Percentiles rank a stretch among this genome's conserved stretches.
phyloP scores from a whole-genome alignment of 768 basidiomycete species.

The Russula abietina region DNA sequence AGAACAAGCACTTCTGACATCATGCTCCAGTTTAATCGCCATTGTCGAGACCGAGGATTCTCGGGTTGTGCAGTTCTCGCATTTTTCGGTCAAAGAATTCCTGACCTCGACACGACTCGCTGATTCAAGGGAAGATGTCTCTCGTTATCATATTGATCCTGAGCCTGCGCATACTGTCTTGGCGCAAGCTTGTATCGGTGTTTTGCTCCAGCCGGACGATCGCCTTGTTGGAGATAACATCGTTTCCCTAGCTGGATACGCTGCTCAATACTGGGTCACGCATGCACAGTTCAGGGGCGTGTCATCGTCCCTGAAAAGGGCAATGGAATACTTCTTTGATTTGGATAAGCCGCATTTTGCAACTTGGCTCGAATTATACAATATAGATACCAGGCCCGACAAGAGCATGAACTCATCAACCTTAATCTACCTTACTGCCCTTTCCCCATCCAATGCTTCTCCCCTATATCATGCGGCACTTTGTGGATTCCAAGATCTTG shows the following conservation, averaged over 20 bases:
- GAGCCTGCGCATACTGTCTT: no score
- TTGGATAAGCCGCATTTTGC: neutral
- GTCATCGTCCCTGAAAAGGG: neutral
- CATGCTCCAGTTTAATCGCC: no score
- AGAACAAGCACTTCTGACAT: no score
- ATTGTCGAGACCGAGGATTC: no score
- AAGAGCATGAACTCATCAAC: no score
- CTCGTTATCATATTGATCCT: no score
- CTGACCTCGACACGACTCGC: no score
- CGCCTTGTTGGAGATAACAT: no score
- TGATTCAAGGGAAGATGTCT: no score
- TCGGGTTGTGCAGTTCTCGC: no score
- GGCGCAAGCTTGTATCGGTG: no score
- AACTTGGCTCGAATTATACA: neutral
- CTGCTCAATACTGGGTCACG: constrained; percentile 1
- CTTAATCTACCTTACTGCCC: neutral
- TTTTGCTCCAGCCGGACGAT: neutral
- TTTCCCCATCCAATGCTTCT: neutral
- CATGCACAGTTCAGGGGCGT: neutral
- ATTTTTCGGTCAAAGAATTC: no score
- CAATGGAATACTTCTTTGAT: neutral
- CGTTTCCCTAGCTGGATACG: neutral
- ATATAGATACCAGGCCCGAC: neutral
- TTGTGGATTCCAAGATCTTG: neutral
- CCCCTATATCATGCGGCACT: neutral